These are phyloP conservation scores for Pleurotus salmoneostramineus DNA, from an alignment of 768 basidiomycete species.

Conservation along the genomic window DNA sequence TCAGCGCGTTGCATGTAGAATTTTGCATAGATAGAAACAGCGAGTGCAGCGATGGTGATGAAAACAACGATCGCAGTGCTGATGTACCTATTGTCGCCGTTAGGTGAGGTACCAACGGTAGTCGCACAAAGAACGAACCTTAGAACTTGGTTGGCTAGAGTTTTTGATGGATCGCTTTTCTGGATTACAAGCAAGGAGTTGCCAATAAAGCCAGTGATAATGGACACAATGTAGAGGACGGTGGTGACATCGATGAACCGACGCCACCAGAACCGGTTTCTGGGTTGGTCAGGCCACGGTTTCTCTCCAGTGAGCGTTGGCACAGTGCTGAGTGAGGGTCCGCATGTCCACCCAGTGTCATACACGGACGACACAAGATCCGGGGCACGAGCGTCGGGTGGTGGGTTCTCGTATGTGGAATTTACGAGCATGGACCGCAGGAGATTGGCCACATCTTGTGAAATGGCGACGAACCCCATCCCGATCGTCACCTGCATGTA, in stretches of 20 bases:
- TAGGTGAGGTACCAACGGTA: neutral
- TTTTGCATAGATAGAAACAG: constrained; percentile 17
- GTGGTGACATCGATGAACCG: constrained; percentile 18
- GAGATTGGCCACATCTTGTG: constrained; percentile 14
- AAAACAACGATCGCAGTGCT: constrained; percentile 23
- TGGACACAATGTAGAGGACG: constrained; percentile 17
- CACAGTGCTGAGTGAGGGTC: constrained; percentile 1
- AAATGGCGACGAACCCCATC: constrained; percentile 21
- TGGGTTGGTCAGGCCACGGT: constrained; percentile 19
- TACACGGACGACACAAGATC: constrained; percentile 8
- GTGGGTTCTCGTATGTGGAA: constrained; percentile 15
- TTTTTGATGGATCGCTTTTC: constrained; percentile 11
- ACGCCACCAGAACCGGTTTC: constrained; percentile 24
- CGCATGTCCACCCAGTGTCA: constrained; percentile 5
- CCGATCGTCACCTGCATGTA: constrained; percentile 22
- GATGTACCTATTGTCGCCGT: constrained; percentile 17
- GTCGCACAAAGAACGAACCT: constrained; percentile 7
- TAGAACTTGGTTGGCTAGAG: constrained; percentile 15
- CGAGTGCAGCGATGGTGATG: constrained; percentile 14
- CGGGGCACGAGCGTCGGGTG: neutral
- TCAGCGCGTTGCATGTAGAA: constrained; percentile 17
- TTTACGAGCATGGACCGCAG: constrained; percentile 23
- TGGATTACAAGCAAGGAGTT: constrained; percentile 16
- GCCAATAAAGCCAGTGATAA: constrained; percentile 20
- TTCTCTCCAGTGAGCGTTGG: constrained; percentile 7